Base-by-base conservation (phyloP, 176 grass and related monocot species). In the Pontederia paniculata region DNA sequence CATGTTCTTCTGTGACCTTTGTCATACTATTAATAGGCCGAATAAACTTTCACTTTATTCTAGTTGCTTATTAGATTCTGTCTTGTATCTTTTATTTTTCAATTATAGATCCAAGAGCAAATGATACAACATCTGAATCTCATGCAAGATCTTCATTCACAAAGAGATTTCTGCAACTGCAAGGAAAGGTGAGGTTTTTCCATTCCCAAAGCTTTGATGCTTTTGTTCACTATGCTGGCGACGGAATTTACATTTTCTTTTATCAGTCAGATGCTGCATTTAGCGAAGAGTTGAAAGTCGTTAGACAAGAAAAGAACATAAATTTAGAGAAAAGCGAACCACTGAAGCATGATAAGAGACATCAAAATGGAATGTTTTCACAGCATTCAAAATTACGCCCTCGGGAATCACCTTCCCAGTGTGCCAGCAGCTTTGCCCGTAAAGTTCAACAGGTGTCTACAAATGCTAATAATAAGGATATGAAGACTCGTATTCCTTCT, bases 221-320 rank as follows among this genome's bases (percentile, higher is more conserved):
- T 56, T 60, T 48, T 72, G 58, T 66, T 73, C 12, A 56, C 37
- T 73, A 52, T 55, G 44, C 1, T 80, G 37, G 53, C 28, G 65
- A 70, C 78, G 16, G n/a, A 43, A 56, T 84, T 72, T 76, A 63
- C 72, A 70, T 67, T 78, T 80, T 20, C 66, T 71, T 61, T 83
- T 53, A 71, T 84, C 73, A 97, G 91, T 60, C 55, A 97, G 86
- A 62, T 55, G 19, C 58, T 68, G 62, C 70, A 55, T 83, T 73
- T 78, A 21, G 5, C 44, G 58, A 69, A 64, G 71, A 78, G 21
- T 69, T 68, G 63, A 72, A 51, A 64, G 51, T 21, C 25, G 17
- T 52, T 68, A 68, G 28, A 28, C 41, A 11, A 21, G 17, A 52
- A 11, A 56, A 76, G 54, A 47, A 55, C 63, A 86, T 62, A 58